Evolutionary conservation across 306 rosid species (phyloP).

Genomic region (Sophora flavescens): DNA sequence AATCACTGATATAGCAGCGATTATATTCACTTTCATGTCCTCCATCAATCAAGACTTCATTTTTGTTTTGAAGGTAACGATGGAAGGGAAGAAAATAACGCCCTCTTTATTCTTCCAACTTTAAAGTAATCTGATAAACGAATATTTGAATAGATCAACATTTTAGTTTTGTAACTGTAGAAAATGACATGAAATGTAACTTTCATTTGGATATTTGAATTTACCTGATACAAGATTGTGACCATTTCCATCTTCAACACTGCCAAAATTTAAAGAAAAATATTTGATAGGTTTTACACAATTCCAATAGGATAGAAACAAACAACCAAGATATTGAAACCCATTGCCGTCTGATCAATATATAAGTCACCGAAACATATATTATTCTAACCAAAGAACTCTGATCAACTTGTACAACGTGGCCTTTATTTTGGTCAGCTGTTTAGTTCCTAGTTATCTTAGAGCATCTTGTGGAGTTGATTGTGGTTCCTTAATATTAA

Average conservation of each 20-base stretch:
- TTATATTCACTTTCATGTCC: conserved; percentile 59
- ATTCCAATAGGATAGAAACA: conserved; percentile 29
- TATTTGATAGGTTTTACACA: not conserved
- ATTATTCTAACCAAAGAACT: not conserved
- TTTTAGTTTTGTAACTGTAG: conserved; percentile 5
- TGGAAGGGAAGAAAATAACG: not conserved
- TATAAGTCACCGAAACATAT: not conserved
- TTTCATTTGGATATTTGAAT: conserved; percentile 21
- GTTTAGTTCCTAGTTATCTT: too few relatives aligned
- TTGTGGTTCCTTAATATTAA: too few relatives aligned
- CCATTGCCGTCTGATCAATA: not conserved
- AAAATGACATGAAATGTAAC: too few relatives aligned
- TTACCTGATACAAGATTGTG: not conserved
- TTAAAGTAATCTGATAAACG: not conserved
- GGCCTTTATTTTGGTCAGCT: too few relatives aligned
- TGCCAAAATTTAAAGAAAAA: conserved; percentile 25
- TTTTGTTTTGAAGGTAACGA: not conserved
- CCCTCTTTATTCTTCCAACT: not conserved
- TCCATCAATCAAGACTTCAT: conserved; percentile 61
- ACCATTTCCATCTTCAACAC: conserved; percentile 11
- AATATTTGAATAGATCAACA: not conserved
- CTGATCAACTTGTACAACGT: not conserved
- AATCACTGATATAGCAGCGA: conserved; percentile 51
- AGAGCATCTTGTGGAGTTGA: too few relatives aligned
- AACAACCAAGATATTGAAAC: conserved; percentile 25